Evolutionary conservation across 306 rosid genomes (phyloP).

Genomic region (Cotoneaster glaucophyllus): DNA sequence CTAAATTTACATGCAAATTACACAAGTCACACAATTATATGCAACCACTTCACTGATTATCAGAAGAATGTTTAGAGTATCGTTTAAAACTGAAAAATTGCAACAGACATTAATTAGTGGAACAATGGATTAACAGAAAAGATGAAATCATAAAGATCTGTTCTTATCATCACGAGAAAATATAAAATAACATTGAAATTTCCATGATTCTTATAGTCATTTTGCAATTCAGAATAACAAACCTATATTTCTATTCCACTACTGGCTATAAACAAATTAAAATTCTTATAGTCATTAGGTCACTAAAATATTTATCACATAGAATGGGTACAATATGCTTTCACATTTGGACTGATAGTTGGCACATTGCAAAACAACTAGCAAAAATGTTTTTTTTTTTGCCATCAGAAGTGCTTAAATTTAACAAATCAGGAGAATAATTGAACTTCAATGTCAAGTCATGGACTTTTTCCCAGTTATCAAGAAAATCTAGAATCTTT

Average conservation of each 20-base stretch:
- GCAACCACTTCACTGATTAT: not conserved
- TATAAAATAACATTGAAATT: not conserved
- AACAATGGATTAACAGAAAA: not conserved
- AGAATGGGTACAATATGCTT: not conserved
- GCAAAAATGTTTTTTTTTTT: not conserved
- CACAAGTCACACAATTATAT: not conserved
- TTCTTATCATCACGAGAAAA: not conserved
- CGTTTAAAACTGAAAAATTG: not conserved
- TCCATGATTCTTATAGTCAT: not conserved
- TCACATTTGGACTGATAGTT: not conserved
- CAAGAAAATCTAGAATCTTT: not conserved
- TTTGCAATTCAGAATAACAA: not conserved
- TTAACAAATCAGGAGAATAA: not conserved
- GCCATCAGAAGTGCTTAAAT: not conserved
- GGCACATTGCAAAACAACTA: not conserved
- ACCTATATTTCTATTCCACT: not conserved
- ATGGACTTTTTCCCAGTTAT: not conserved
- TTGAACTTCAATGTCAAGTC: not conserved
- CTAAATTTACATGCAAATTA: not conserved
- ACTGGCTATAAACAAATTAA: not conserved
- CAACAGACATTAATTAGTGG: not conserved
- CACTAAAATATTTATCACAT: not conserved
- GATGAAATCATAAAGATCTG: not conserved
- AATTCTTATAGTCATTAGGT: not conserved
- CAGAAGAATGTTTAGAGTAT: not conserved